Evolutionary conservation across 108 stramenopile species (phyloP), one percentile per base, ranked within the genome.

Genomic region (Discostella stelligeroides): DNA sequence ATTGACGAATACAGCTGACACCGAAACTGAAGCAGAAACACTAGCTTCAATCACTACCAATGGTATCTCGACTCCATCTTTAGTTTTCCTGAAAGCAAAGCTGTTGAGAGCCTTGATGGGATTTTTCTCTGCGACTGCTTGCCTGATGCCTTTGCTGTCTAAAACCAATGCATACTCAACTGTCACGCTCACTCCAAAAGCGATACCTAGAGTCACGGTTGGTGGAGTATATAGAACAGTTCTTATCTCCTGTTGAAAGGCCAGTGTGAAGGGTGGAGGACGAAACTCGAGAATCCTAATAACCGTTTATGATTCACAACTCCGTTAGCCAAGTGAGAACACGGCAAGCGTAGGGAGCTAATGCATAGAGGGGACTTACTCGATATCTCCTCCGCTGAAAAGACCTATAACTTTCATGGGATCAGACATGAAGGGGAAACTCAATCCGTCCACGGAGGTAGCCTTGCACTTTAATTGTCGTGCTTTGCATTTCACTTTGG

Each of bases 41-140:
- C 54, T 46, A 24, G 56, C 71, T 53, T 48, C 42, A 4, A 79
- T 18, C 21, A 30, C 43, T 13, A 79, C 47, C 21, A 79, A 21
- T 0, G 77, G 65, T 27, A 42, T 61, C 66, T 79, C 77, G 14
- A 72, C 71, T 46, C 55, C 70, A 66, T 79, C 70, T 59, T 72
- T 66, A 0, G 63, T 64, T 18, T 79, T 71, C 34, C 47, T 56
- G 18, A 79, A 37, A 0, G 77, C 77, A 72, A 79, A 79, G 25
- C 63, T 66, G 41, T 79, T 79, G 30, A 72, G 60, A 29, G 72
- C 77, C 59, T 79, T 79, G 21, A 58, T 14, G 38, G 72, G 72
- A 15, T 65, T 54, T 13, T 56, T 41, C 42, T 67, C 48, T 20
- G 65, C 15, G 7, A 79, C 48, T 41, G 72, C 72, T 47, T 73